A percentile compares a stretch with the other conserved stretches of the same genome.
Conservation (phyloP, 306 rosid species). For the Cicer cuneatum region DNA sequence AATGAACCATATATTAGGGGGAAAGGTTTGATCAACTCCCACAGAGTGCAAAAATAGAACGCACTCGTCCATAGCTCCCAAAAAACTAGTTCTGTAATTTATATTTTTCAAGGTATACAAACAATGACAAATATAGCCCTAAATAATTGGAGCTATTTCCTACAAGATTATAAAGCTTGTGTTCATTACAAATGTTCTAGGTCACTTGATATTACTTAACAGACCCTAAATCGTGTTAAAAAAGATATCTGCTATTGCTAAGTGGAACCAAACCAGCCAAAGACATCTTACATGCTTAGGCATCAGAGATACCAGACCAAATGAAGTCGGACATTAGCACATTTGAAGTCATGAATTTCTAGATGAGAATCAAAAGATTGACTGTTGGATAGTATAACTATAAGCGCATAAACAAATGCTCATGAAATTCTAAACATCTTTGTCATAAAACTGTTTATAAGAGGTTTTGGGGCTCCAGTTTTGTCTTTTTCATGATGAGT, state of each 20-base stretch:
- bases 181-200: conserved; percentile 9
- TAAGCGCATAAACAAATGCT: background rate
- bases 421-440: background rate
- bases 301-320: background rate
- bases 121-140: conserved; percentile 29
- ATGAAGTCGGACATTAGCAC: background rate
- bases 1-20: conserved; percentile 37
- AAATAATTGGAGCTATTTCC: conserved; percentile 12
- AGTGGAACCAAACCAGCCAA: too few species aligned
- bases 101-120: background rate
- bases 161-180: background rate
- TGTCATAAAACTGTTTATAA: background rate
- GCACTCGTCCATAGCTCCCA: background rate
- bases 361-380: conserved; percentile 13
- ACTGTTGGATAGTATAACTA: conserved; percentile 12
- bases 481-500: conserved; percentile 18
- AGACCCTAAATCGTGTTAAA: too few species aligned
- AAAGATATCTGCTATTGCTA: too few species aligned
- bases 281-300: too few species aligned
- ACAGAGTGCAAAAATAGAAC: conserved; percentile 16
- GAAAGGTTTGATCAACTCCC: conserved; percentile 32
- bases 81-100: too few species aligned
- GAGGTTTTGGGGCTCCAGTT: conserved; percentile 20
- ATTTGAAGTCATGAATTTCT: conserved; percentile 20
- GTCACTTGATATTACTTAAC: background rate